Percentiles rank a stretch among this genome's conserved stretches.
Evolutionary conservation across 495 filamentous ascomycete genomes (phyloP).

Genomic region (Penicillium robsamsonii): DNA sequence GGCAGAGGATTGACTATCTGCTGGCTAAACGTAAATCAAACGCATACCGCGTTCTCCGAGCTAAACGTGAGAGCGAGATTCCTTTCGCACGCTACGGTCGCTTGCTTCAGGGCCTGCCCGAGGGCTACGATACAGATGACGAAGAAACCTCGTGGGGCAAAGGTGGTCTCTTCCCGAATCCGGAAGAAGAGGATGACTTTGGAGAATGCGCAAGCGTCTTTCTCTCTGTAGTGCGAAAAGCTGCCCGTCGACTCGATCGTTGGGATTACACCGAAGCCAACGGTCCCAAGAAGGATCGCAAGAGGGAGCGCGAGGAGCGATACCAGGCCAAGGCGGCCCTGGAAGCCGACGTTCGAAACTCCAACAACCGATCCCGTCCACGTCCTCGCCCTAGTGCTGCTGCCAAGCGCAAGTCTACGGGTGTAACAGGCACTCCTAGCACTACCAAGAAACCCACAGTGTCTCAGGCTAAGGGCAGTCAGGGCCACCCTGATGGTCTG

Average conservation of each 20-base stretch:
- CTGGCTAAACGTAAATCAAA: slow-evolving; percentile 68
- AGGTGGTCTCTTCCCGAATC: slow-evolving; percentile 66
- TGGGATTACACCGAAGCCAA: slow-evolving; percentile 63
- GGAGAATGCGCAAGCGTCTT: slow-evolving; percentile 76
- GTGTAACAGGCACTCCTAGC: slow-evolving; percentile 24
- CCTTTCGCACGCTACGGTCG: slow-evolving; percentile 63
- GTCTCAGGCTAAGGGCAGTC: slow-evolving; percentile 34
- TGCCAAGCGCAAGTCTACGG: slow-evolving; percentile 41
- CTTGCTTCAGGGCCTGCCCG: slow-evolving; percentile 62
- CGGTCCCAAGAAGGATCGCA: slow-evolving; percentile 43
- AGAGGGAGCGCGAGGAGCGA: slow-evolving; percentile 44
- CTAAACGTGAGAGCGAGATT: slow-evolving; percentile 58
- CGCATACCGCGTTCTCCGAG: slow-evolving; percentile 60
- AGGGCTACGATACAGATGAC: slow-evolving; percentile 78
- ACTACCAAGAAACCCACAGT: slow-evolving; percentile 26
- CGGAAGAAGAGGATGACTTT: slow-evolving; percentile 68
- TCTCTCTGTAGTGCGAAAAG: slow-evolving; percentile 67
- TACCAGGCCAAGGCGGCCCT: slow-evolving; percentile 32
- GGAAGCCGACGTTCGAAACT: slow-evolving; percentile 26
- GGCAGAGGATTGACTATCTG: slow-evolving; percentile 82
- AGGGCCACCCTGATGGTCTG: slow-evolving; percentile 26
- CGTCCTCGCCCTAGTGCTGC: slow-evolving; percentile 22
- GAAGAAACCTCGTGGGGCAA: slow-evolving; percentile 60
- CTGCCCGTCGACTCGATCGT: slow-evolving; percentile 65
- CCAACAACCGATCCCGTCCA: slow-evolving; percentile 23